Percentiles rank a stretch among this genome's conserved stretches.
These are phyloP conservation scores for Phytophthora fragariae DNA, from an alignment of 352 stramenopile genomes.

Conservation along the genomic window DNA sequence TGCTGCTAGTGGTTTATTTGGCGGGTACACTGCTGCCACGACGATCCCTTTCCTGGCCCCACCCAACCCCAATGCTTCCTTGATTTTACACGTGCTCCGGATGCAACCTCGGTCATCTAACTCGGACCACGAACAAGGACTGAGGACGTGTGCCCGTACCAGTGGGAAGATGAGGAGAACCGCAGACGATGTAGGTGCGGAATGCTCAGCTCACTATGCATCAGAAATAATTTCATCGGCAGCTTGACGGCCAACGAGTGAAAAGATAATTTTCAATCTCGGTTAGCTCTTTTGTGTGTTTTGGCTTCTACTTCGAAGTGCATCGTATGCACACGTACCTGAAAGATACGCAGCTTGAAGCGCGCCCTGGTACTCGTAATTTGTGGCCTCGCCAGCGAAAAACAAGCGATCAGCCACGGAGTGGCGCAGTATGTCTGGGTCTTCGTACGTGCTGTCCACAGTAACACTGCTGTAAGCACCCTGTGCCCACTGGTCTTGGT, in stretches of 20 bases:
- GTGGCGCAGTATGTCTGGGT: constrained; percentile 61
- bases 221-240: constrained; percentile 27
- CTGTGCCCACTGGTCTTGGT: constrained; percentile 55
- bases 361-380: constrained; percentile 72
- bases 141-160: background rate
- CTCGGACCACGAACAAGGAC: background rate
- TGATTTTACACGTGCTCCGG: background rate
- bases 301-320: background rate
- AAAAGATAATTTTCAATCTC: background rate
- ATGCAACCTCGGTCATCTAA: background rate
- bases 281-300: background rate
- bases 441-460: constrained; percentile 57
- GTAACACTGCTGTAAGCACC: constrained; percentile 74
- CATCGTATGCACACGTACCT: constrained; percentile 22
- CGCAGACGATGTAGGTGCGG: too few species aligned
- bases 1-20: too few species aligned
- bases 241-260: constrained; percentile 19
- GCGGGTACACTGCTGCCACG: too few species aligned
- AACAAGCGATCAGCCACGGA: constrained; percentile 49
- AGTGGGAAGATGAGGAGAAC: too few species aligned
- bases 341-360: constrained; percentile 77
- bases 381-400: constrained; percentile 78
- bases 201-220: background rate
- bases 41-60: too few species aligned
- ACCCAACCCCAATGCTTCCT: background rate